These are phyloP conservation scores for Atalantia buxifolia DNA, from an alignment of 345 rosid genomes.

Conservation along the genomic window DNA sequence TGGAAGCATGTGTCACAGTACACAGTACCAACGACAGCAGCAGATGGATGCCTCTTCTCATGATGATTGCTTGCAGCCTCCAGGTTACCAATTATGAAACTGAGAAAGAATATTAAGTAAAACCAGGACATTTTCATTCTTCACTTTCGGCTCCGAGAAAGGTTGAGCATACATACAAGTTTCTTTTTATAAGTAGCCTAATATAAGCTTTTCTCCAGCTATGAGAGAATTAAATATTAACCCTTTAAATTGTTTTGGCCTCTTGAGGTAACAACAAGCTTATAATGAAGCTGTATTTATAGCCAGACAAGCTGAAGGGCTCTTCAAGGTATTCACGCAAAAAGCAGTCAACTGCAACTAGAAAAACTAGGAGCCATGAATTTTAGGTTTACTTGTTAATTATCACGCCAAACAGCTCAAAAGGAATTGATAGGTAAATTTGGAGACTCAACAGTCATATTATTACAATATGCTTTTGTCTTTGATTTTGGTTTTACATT, in stretches of 20 bases:
- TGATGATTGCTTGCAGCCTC: constrained; percentile 27
- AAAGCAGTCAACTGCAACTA: constrained; percentile 42
- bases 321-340: constrained; percentile 34
- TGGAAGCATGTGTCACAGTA: constrained; percentile 89
- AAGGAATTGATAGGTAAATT: constrained; percentile 15
- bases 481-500: constrained; percentile 5
- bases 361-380: constrained; percentile 20
- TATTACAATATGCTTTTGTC: neutral
- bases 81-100: constrained; percentile 8
- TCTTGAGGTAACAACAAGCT: neutral
- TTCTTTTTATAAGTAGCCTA: neutral
- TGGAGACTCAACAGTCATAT: neutral
- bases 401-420: constrained; percentile 25
- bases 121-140: constrained; percentile 33
- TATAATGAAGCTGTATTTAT: neutral
- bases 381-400: constrained; percentile 20
- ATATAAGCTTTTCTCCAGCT: neutral
- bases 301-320: neutral
- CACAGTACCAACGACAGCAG: constrained; percentile 79
- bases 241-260: neutral
- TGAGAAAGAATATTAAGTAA: constrained; percentile 25
- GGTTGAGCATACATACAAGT: neutral
- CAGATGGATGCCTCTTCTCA: constrained; percentile 43
- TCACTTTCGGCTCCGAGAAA: neutral
- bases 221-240: neutral